Conservation (phyloP, 2,329 filamentous ascomycete species). For the Fusarium ramigenum region DNA sequence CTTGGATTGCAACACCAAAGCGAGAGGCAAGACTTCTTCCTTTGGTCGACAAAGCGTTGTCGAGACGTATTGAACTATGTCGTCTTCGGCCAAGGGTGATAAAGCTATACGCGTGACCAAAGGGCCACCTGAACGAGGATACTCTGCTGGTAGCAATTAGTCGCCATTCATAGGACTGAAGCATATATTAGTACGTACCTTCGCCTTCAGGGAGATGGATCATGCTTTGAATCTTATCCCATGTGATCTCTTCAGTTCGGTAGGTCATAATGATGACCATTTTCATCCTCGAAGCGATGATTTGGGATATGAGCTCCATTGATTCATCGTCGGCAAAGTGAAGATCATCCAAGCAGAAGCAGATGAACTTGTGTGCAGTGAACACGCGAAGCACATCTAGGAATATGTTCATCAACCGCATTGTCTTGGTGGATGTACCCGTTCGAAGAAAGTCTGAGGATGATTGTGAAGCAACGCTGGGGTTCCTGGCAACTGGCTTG, state of each 20-base stretch:
- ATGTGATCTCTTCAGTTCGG: conserved; percentile 70
- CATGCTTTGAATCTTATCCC: conserved; percentile 63
- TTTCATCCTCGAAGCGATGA: conserved; percentile 80
- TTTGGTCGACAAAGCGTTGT: conserved; percentile 78
- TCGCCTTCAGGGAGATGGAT: conserved; percentile 64
- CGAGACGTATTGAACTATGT: conserved; percentile 85
- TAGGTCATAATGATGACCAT: conserved; percentile 85
- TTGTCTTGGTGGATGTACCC: conserved; percentile 68
- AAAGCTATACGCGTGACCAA: conserved; percentile 77
- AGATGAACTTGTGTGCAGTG: conserved; percentile 85
- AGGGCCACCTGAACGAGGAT: conserved; percentile 58
- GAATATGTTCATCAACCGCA: conserved; percentile 87
- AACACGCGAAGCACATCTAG: conserved; percentile 86
- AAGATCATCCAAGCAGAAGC: conserved; percentile 87
- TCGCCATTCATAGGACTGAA: neutral
- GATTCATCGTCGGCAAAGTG: conserved; percentile 92
- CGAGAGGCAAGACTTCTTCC: conserved; percentile 79
- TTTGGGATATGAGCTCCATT: conserved; percentile 82
- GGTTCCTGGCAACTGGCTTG: conserved; percentile 46
- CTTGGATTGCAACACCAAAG: conserved; percentile 88
- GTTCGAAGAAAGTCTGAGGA: conserved; percentile 69
- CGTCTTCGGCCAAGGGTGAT: conserved; percentile 76
- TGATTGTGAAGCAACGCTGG: conserved; percentile 57
- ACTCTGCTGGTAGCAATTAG: conserved; percentile 50
- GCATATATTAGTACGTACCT: conserved; percentile 47